These are phyloP conservation scores for Setaria viridis DNA, from an alignment of 202 grass and related monocot genomes.

Conservation along the genomic window DNA sequence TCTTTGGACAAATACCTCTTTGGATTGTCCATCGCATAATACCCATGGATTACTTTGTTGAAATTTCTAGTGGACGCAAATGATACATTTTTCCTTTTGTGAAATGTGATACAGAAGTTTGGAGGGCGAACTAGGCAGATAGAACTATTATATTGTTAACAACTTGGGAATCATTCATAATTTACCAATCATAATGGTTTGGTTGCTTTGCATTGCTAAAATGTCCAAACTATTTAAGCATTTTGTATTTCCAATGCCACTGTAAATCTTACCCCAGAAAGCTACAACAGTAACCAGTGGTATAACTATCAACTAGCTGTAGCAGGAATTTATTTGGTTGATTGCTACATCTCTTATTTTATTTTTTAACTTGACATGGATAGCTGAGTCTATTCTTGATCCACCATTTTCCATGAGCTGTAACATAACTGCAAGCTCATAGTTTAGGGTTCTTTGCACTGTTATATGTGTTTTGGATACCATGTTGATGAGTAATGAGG, in stretches of 20 bases:
- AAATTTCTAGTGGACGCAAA: neutral
- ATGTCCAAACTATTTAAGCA: neutral
- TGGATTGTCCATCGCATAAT: neutral
- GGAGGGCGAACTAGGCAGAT: neutral
- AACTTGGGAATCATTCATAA: neutral
- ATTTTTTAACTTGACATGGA: neutral
- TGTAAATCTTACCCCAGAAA: neutral
- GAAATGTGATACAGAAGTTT: neutral
- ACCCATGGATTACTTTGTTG: neutral
- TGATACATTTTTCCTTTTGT: constrained; percentile 6
- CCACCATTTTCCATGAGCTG: neutral
- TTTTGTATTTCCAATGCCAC: neutral
- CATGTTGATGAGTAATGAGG: neutral
- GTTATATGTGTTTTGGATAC: neutral
- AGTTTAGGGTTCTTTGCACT: neutral
- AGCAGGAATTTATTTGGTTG: neutral
- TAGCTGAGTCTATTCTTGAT: neutral
- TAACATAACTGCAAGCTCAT: neutral
- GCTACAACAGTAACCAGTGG: neutral
- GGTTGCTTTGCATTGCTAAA: neutral
- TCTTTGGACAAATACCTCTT: constrained; percentile 11
- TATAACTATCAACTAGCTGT: neutral
- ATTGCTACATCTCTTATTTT: neutral
- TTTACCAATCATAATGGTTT: constrained; percentile 18
- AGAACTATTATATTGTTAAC: neutral